phyloP scores from a whole-genome alignment of 805 yeast species.

The Starmerella stellata region DNA sequence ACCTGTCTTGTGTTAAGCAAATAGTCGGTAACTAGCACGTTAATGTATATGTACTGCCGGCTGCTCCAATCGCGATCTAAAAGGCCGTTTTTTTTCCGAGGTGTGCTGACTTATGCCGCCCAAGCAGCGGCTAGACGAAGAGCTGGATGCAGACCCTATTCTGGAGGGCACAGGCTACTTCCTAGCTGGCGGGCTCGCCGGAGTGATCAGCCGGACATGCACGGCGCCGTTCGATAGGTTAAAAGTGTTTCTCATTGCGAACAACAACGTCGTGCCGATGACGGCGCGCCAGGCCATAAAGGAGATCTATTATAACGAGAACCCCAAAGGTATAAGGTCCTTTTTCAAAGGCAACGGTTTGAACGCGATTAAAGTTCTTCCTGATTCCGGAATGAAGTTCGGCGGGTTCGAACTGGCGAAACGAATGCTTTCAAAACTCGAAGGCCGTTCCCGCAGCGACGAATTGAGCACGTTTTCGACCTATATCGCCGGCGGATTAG shows the following conservation, averaged over 20 bases:
- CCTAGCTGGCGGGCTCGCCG: slow-evolving; percentile 86
- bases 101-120: slow-evolving; percentile 1
- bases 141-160: slow-evolving; percentile 1
- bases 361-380: slow-evolving; percentile 83
- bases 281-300: slow-evolving; percentile 67
- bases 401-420: slow-evolving; percentile 88
- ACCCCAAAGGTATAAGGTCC: slow-evolving; percentile 41
- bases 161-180: slow-evolving; percentile 48
- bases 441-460: slow-evolving; percentile 54
- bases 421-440: slow-evolving; percentile 48
- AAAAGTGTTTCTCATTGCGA: slow-evolving; percentile 82
- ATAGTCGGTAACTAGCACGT: too few relatives aligned
- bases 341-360: slow-evolving; percentile 93
- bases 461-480: slow-evolving; percentile 61
- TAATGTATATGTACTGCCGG: too few relatives aligned
- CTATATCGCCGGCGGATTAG: slow-evolving; percentile 85
- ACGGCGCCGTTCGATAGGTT: slow-evolving; percentile 95
- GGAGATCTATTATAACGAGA: slow-evolving; percentile 65
- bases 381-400: slow-evolving; percentile 93
- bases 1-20: too few relatives aligned
- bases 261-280: slow-evolving; percentile 29
- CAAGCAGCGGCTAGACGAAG: slow-evolving; percentile 1
- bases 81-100: too few relatives aligned
- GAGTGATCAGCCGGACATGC: slow-evolving; percentile 86
- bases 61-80: too few relatives aligned